Percentiles rank a stretch among this genome's conserved stretches.
Evolutionary conservation across 1,284 basidiomycete species (phyloP).

Genomic region (Termitomyces sp.): DNA sequence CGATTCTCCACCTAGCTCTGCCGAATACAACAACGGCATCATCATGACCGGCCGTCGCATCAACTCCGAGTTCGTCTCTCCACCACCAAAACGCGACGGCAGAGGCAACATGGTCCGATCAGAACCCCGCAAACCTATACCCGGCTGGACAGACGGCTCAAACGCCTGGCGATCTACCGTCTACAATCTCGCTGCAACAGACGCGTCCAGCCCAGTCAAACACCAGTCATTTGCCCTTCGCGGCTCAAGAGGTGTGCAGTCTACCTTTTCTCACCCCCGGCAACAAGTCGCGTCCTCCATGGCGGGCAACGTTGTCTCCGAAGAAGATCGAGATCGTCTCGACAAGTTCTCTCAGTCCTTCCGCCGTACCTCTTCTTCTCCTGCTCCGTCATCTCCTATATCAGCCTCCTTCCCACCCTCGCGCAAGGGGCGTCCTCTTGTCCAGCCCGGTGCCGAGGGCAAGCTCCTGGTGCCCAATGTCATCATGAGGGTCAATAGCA

Average conservation of each 20-base stretch:
- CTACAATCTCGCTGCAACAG: slow-evolving; percentile 37
- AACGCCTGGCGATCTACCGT: slow-evolving; percentile 59
- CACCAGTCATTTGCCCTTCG: slow-evolving; percentile 46
- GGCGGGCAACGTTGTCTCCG: slow-evolving; percentile 24
- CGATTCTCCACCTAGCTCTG: slow-evolving; percentile 19
- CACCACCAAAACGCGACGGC: slow-evolving; percentile 32
- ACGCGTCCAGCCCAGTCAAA: slow-evolving; percentile 20
- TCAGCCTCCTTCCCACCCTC: slow-evolving; percentile 27
- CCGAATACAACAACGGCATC: slow-evolving; percentile 45
- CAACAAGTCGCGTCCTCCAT: slow-evolving; percentile 20
- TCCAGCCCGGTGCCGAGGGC: slow-evolving; percentile 55
- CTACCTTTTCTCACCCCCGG: slow-evolving; percentile 32
- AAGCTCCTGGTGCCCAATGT: slow-evolving; percentile 64
- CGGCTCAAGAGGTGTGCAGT: slow-evolving; percentile 44
- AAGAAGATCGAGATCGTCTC: slow-evolving; percentile 45
- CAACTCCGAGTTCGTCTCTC: slow-evolving; percentile 41
- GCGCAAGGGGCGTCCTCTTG: slow-evolving; percentile 45
- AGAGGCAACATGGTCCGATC: slow-evolving; percentile 31
- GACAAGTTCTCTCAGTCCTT: slow-evolving; percentile 51
- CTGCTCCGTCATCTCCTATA: slow-evolving; percentile 22
- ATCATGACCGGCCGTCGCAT: slow-evolving; percentile 68
- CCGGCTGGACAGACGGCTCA: slow-evolving; percentile 67
- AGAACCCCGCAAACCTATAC: slow-evolving; percentile 37
- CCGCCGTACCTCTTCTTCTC: slow-evolving; percentile 39
- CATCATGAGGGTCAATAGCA: slow-evolving; percentile 44